Evolutionary conservation across 768 basidiomycete species (phyloP), one percentile per base, ranked within the genome.

Genomic region (Melanogaster broomeanus): DNA sequence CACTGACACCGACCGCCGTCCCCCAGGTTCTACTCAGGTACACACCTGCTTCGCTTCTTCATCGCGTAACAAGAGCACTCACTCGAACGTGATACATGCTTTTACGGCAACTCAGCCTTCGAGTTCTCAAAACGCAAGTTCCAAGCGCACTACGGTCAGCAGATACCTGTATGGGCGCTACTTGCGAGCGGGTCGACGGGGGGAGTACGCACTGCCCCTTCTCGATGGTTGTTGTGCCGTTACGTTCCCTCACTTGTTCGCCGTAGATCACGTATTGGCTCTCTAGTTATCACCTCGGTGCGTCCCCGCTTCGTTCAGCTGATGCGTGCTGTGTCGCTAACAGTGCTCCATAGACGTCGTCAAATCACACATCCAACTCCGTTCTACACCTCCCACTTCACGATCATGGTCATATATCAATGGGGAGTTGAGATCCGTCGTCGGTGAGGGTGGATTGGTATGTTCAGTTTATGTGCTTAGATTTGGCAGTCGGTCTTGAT

Each of bases 61-160:
- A 19, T 42, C 25, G 12, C 6, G 15, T 22, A 7, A 22, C 7
- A 5, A 22, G 2, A 35, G 15, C 42, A 37, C 40, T 42, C 27
- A 51, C 43, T 34, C 5, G 39, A 7, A 8, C 15, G 19, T 11
- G 18, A 4, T 28, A 42, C 21, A 6, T 37, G 6, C 30, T 28
- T 39, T 11, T 37, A 28, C 13, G 10, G 30, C 10, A 19, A 6
- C 8, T 9, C 52, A 84, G 93, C 87, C 0, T 99, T 91, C 66
- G 97, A 98, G 70, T 93, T 83, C 55, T 84, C 88, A 12, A 97
- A 94, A 70, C 84, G 94, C 4, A 72, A 78, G 52, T 92, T 97
- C 58, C 68, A 75, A 51, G 69, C 79, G 38, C 71, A 60, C 47
- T 89, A 89, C 58, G 89, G 88, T 3, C 60, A 76, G 6, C 73